Conservation (phyloP, 2,329 filamentous ascomycete species). For the Trichophyton simii region DNA sequence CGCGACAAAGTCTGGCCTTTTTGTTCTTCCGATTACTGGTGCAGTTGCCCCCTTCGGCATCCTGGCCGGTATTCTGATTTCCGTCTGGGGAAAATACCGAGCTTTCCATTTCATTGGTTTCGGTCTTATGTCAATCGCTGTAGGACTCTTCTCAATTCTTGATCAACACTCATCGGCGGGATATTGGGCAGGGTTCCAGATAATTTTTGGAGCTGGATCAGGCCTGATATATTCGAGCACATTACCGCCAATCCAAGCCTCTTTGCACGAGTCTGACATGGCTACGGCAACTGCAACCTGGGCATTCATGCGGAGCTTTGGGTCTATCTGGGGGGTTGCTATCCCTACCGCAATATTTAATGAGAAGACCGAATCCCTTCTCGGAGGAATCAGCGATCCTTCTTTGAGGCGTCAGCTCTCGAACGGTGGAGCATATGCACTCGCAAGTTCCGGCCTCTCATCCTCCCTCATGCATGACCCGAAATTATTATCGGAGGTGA, state of each 20-base stretch:
- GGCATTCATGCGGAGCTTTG: constrained; percentile 22
- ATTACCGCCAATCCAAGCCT: constrained; percentile 17
- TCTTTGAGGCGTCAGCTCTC: background rate
- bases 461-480: background rate
- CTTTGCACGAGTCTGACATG: constrained; percentile 18
- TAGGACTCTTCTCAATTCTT: background rate
- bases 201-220: background rate
- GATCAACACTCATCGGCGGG: background rate
- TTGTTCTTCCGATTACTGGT: constrained; percentile 22
- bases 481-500: background rate
- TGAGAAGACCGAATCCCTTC: constrained; percentile 8
- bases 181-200: background rate
- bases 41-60: background rate
- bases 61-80: background rate
- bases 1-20: constrained; percentile 29
- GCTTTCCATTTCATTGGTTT: background rate
- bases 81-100: background rate
- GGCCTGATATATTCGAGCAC: background rate
- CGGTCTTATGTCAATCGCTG: background rate
- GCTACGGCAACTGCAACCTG: constrained; percentile 20
- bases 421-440: background rate
- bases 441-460: background rate
- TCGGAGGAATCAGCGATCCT: background rate
- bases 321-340: constrained; percentile 22
- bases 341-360: constrained; percentile 25